Evolutionary conservation across 148 eudicot species (phyloP), one percentile per base, ranked within the genome.

Genomic region (Polygonum maritimum): DNA sequence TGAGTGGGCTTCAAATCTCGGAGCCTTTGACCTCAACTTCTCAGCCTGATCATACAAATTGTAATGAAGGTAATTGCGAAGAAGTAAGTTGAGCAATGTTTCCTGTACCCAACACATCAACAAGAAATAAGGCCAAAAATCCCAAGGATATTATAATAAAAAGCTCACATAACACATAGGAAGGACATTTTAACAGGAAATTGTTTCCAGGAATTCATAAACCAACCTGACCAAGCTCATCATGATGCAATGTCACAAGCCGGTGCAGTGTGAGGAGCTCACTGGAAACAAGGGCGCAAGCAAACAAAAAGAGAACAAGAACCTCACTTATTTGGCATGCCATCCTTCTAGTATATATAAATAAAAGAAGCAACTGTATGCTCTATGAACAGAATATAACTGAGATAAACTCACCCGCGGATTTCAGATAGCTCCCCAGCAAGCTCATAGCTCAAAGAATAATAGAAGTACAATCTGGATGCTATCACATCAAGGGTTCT

Each of bases 1-100:
- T 71, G 98, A 94, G 75, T 94, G 98, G 38, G 98, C 96, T 80
- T 93, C 98, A 83, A 94, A 94, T 81, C 96, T 93, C 41, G 98
- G 98, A 65, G 98, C 97, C 91, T 92, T 94, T 44, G 98, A 90
- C 76, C 98, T 92, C 86, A 94, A 81, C 82, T 94, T 94, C 85
- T 94, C 98, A 31, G 98, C 98, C 80, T 88, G 96, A 79, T 94
- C 98, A 86, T 90, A 94, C 78, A 94, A 85, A 84, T 94, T 92
- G 85, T 90, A 94, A 63, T 92, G 97, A 31, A 94, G 92, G 78
- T 94, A 94, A 83, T 94, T 94, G 82, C 98, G 93, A 60, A 94
- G 93, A 51, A 94, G 83, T 76, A 94, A 81, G 81, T 94, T 94
- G 70, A 94, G 92, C 77, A 94, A 97, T 77, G 98, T 90, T 87